phyloP scores from a whole-genome alignment of 306 rosid species.

The Cicer chorassanicum region DNA sequence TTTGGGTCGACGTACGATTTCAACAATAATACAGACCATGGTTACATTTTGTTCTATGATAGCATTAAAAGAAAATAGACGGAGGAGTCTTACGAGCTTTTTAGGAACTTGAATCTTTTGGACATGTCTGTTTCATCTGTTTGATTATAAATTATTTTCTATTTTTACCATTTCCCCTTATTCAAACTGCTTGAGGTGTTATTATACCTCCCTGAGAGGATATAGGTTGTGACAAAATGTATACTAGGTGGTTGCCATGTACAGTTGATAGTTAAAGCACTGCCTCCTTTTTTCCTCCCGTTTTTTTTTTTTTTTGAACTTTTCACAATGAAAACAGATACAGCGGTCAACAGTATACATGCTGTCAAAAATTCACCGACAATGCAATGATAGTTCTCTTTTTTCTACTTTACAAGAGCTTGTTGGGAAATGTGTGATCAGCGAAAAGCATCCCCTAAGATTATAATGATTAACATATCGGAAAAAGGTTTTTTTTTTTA shows the following conservation, averaged over 20 bases:
- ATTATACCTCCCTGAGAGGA: constrained; percentile 55
- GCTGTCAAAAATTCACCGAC: constrained; percentile 49
- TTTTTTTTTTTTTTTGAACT: neutral
- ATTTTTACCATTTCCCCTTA: constrained; percentile 23
- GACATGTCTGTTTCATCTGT: constrained; percentile 46
- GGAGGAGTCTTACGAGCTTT: constrained; percentile 42
- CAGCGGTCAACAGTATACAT: constrained; percentile 52
- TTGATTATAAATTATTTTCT: constrained; percentile 52
- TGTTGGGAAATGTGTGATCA: too few species aligned
- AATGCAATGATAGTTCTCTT: too few species aligned
- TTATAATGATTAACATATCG: too few species aligned
- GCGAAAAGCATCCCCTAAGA: too few species aligned
- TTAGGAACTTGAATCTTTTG: constrained; percentile 59
- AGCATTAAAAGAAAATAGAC: constrained; percentile 73
- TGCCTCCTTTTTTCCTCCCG: constrained; percentile 39
- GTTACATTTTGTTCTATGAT: constrained; percentile 96
- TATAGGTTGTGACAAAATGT: constrained; percentile 69
- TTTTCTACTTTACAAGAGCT: too few species aligned
- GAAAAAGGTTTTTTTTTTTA: too few species aligned
- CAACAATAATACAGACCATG: constrained; percentile 88
- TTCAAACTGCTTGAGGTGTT: constrained; percentile 74
- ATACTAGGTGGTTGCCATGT: constrained; percentile 80
- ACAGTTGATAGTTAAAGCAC: constrained; percentile 75
- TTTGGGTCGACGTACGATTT: constrained; percentile 91
- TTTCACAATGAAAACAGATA: constrained; percentile 64